Conservation (phyloP, 257 asterid species). For the Capsicum baccatum region DNA sequence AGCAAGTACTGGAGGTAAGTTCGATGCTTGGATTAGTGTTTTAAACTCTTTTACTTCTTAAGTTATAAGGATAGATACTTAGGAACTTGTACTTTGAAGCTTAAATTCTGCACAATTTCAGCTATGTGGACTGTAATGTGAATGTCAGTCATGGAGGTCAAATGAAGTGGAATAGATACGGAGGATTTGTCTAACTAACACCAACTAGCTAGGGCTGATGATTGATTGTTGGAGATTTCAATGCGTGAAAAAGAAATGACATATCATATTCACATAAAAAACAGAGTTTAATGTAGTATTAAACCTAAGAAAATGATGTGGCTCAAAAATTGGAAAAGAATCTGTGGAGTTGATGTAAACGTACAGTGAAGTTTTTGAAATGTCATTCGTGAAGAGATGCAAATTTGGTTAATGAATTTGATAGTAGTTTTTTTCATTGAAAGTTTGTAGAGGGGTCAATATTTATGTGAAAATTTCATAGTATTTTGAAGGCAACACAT, state of each 20-base stretch:
- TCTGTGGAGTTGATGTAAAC: not conserved
- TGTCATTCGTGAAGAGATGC: not conserved
- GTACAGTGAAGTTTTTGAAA: not conserved
- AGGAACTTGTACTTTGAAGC: constrained; percentile 3
- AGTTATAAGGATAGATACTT: not conserved
- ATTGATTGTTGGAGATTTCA: constrained; percentile 3
- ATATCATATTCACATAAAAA: not conserved
- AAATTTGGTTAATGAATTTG: constrained; percentile 2
- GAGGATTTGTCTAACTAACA: not conserved
- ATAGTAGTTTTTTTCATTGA: not conserved
- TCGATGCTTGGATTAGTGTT: constrained; percentile 27
- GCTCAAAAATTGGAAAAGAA: not conserved
- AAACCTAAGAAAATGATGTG: not conserved
- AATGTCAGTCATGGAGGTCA: not conserved
- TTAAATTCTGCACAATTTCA: not conserved
- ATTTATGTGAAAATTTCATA: not conserved
- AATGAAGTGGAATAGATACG: not conserved
- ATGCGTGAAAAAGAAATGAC: constrained; percentile 19
- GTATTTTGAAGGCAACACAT: not conserved
- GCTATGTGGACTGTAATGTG: not conserved
- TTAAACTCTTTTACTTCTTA: constrained; percentile 16
- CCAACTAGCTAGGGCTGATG: constrained; percentile 3
- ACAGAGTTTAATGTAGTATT: not conserved
- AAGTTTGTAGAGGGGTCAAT: constrained; percentile 22
- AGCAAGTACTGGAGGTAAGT: constrained; percentile 95